Conservation (phyloP, 2,329 filamentous ascomycete genomes). For the Colletotrichum sp. region DNA sequence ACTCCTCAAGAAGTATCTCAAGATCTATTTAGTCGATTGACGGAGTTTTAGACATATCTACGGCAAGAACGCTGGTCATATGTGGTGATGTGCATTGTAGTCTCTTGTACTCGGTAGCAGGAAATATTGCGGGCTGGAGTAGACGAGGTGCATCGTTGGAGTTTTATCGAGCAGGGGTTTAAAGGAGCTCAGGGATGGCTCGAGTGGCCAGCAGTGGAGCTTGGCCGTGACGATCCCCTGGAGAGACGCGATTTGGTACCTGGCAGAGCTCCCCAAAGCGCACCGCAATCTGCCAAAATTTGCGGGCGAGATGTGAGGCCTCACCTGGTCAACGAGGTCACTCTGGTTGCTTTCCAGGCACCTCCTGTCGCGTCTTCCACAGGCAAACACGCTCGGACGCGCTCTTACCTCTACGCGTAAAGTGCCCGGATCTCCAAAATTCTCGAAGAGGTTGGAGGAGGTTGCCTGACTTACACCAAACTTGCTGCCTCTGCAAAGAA, state of each 20-base stretch:
- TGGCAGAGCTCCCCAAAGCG: neutral
- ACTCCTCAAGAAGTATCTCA: fast-evolving
- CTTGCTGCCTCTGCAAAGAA: neutral
- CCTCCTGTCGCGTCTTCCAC: neutral
- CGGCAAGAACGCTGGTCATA: neutral
- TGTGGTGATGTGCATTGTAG: neutral
- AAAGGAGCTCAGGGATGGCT: conserved; percentile 14
- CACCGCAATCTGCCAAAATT: conserved; percentile 4
- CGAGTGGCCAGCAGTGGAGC: conserved; percentile 30
- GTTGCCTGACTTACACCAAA: neutral
- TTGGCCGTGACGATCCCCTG: conserved; percentile 3
- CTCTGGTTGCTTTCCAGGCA: conserved; percentile 3
- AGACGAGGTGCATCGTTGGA: conserved; percentile 21
- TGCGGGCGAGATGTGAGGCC: neutral
- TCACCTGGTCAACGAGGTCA: conserved; percentile 11
- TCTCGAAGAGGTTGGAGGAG: neutral
- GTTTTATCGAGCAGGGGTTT: conserved; percentile 8
- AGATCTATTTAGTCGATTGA: fast-evolving
- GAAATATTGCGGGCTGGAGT: conserved; percentile 35
- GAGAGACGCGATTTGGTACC: conserved; percentile 9
- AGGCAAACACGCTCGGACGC: conserved; percentile 13
- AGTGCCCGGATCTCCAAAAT: neutral
- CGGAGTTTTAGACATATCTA: neutral
- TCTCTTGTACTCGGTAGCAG: conserved; percentile 27
- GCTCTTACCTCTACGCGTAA: conserved; percentile 1